phyloP scores from a whole-genome alignment of 2,329 filamentous ascomycete species.

The Sporothrix phasma region DNA sequence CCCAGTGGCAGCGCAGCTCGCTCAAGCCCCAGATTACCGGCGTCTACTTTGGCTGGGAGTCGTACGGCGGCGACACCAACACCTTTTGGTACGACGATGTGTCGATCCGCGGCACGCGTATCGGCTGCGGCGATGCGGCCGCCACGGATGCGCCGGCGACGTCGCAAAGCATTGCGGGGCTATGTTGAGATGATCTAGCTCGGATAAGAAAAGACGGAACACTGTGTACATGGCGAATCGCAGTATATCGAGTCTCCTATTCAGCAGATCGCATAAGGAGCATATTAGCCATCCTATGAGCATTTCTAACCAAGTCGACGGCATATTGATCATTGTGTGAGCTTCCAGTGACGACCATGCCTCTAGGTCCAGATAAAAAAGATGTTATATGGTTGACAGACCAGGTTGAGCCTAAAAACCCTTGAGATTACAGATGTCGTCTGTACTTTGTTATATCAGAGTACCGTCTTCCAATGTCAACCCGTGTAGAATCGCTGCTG shows the following conservation, averaged over 20 bases:
- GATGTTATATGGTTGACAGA: background rate
- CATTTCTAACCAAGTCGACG: background rate
- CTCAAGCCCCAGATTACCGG: slow-evolving; percentile 43
- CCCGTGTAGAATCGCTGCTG: no score
- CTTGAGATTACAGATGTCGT: background rate
- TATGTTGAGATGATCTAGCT: no score
- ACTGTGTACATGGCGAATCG: no score
- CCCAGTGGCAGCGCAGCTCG: slow-evolving; percentile 41
- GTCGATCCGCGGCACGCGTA: slow-evolving; percentile 35
- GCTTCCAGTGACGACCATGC: no score
- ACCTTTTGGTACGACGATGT: slow-evolving; percentile 57
- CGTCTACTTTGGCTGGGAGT: slow-evolving; percentile 55
- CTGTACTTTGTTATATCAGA: background rate
- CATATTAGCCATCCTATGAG: no score
- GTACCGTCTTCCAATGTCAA: background rate
- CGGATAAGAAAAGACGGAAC: no score
- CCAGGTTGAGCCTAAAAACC: background rate
- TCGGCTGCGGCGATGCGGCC: slow-evolving; percentile 32
- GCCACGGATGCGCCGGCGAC: background rate
- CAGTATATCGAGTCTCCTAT: no score
- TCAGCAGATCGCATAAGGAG: no score
- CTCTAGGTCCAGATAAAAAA: background rate
- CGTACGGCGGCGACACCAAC: slow-evolving; percentile 49
- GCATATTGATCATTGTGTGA: no score
- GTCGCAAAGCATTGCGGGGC: background rate